Percentiles rank a stretch among this genome's conserved stretches.
phyloP scores from a whole-genome alignment of 768 basidiomycete species.

The Boletus huronensis region DNA sequence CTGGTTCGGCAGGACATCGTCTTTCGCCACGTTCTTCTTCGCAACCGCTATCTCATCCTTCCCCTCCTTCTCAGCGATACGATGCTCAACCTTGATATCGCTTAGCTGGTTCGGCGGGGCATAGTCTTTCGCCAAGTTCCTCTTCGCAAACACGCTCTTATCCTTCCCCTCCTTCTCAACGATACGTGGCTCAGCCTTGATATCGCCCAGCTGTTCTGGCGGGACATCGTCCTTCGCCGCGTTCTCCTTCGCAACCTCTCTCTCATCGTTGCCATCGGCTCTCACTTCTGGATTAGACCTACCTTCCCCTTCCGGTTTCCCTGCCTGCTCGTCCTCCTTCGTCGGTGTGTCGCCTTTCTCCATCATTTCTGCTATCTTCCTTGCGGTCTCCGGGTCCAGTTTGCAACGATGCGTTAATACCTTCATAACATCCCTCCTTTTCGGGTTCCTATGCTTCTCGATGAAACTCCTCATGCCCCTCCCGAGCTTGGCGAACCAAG shows the following conservation, averaged over 20 bases:
- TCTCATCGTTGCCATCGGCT: neutral
- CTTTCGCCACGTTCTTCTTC: too few relatives aligned
- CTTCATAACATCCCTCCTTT: slow-evolving; percentile 15
- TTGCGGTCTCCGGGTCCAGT: slow-evolving; percentile 26
- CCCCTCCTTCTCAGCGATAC: neutral
- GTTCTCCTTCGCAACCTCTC: neutral
- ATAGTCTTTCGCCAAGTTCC: neutral
- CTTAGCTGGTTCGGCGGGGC: neutral
- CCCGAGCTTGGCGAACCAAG: slow-evolving; percentile 19
- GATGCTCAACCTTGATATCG: neutral
- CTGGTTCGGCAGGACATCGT: too few relatives aligned
- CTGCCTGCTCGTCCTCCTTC: neutral
- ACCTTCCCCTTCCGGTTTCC: neutral
- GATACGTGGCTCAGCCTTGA: neutral
- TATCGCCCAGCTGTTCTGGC: neutral
- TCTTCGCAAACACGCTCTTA: neutral
- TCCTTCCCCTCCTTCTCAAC: neutral
- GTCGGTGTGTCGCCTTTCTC: slow-evolving; percentile 6
- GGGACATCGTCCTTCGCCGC: neutral
- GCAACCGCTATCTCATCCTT: too few relatives aligned
- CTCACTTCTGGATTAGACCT: neutral
- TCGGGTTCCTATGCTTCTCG: slow-evolving; percentile 11
- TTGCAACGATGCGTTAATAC: slow-evolving; percentile 25
- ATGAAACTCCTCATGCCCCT: slow-evolving; percentile 16
- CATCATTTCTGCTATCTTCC: slow-evolving; percentile 22